Evolutionary conservation across 2,329 filamentous ascomycete species (phyloP).

Genomic region (Apiospora hydei): DNA sequence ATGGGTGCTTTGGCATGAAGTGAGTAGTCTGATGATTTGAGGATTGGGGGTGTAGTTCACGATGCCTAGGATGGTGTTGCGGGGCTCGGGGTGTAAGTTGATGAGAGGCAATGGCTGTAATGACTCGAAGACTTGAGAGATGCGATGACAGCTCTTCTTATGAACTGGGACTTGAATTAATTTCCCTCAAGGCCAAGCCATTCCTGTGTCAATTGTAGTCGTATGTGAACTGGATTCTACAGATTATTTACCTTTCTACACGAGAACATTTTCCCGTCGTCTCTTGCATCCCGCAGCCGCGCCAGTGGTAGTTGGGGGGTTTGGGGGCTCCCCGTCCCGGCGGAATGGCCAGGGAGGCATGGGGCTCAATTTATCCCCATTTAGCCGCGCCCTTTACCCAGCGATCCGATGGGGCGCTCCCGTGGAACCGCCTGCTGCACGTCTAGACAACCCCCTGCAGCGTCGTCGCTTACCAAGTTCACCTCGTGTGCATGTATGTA

Average conservation of each 20-base stretch:
- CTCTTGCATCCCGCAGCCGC: not conserved
- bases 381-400: conserved; percentile 30
- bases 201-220: not conserved
- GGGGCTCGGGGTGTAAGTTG: conserved; percentile 36
- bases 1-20: not conserved
- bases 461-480: not conserved
- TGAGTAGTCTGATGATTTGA: too few species aligned
- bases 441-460: not conserved
- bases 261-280: not conserved
- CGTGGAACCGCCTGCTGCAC: not conserved
- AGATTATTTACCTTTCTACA: not conserved
- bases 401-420: conserved; percentile 17
- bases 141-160: not conserved
- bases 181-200: not conserved
- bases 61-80: conserved; percentile 34
- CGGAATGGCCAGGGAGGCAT: conserved; percentile 22
- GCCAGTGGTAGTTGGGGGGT: not conserved
- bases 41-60: too few species aligned
- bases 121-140: not conserved
- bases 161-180: not conserved
- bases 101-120: conserved; percentile 9
- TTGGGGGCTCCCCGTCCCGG: conserved; percentile 20
- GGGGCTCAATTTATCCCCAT: conserved; percentile 29
- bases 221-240: not conserved
- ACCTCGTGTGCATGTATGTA: not conserved